Conservation (phyloP, 2,329 filamentous ascomycete genomes). For the Neoascochyta sp. region DNA sequence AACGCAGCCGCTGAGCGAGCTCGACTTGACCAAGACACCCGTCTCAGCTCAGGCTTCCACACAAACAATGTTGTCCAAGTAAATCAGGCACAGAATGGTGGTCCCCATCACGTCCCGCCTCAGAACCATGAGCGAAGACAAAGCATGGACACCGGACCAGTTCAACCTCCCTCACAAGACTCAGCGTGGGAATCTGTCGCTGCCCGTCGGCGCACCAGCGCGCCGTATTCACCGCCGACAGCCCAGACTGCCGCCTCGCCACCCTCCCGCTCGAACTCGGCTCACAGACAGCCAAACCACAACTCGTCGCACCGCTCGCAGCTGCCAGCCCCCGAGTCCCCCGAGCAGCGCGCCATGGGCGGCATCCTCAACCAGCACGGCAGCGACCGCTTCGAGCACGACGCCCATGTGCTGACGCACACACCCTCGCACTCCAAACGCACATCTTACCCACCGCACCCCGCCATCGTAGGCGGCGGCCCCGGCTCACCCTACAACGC, state of each 20-base stretch:
- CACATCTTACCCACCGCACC: slow-evolving; percentile 34
- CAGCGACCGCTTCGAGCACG: slow-evolving; percentile 24
- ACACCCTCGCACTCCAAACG: slow-evolving; percentile 13
- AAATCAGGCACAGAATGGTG: slow-evolving; percentile 8
- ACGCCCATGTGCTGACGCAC: slow-evolving; percentile 29
- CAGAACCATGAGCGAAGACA: slow-evolving; percentile 22
- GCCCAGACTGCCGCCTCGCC: slow-evolving; percentile 11
- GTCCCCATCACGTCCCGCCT: slow-evolving; percentile 8
- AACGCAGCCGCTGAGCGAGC: slow-evolving; percentile 14
- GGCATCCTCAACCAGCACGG: slow-evolving; percentile 34
- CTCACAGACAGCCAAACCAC: slow-evolving; percentile 23
- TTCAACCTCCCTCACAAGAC: slow-evolving; percentile 5
- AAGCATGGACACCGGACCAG: slow-evolving; percentile 17
- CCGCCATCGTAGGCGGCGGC: slow-evolving; percentile 35
- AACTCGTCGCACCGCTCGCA: slow-evolving; percentile 37
- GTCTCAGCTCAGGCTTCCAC: slow-evolving; percentile 24
- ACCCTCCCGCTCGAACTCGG: slow-evolving; percentile 21
- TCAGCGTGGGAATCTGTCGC: slow-evolving; percentile 24
- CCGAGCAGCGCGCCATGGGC: slow-evolving; percentile 30
- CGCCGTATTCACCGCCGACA: slow-evolving; percentile 19
- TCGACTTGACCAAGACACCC: slow-evolving; percentile 12
- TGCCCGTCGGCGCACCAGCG: slow-evolving; percentile 25
- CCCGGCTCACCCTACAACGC: slow-evolving; percentile 31
- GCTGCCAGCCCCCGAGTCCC: slow-evolving; percentile 18
- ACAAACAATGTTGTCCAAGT: slow-evolving; percentile 17